Conservation (phyloP, 225 moss, liverwort and hornwort species). For the Marchantia polymorpha region DNA sequence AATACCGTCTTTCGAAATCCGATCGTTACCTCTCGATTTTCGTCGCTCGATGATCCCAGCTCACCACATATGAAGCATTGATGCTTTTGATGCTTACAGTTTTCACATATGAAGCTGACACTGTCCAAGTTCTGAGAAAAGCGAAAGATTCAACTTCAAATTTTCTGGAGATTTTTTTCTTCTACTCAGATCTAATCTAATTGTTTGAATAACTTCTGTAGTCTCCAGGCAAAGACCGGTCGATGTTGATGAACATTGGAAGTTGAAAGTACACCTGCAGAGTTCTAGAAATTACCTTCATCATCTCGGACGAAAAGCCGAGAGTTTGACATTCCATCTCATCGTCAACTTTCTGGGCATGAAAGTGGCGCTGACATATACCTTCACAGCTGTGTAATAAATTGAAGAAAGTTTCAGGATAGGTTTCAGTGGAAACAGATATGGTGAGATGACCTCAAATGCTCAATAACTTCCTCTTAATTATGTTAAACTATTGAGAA, state of each 20-base stretch:
- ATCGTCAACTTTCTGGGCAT: background rate
- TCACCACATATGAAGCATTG: slow-evolving; percentile 17
- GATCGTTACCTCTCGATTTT: background rate
- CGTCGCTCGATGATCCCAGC: background rate
- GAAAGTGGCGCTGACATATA: slow-evolving; percentile 12
- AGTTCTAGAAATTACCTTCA: background rate
- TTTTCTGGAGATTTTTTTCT: background rate
- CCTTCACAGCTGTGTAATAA: slow-evolving; percentile 5
- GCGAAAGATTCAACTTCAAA: too few relatives aligned
- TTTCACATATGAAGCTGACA: slow-evolving; percentile 3
- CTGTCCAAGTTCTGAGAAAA: background rate
- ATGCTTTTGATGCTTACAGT: slow-evolving; percentile 5
- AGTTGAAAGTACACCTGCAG: too few relatives aligned
- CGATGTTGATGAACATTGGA: too few relatives aligned
- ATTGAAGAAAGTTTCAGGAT: background rate
- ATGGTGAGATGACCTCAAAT: background rate
- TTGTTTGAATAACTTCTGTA: too few relatives aligned
- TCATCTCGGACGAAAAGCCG: background rate
- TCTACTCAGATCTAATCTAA: too few relatives aligned
- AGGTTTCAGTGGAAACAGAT: background rate
- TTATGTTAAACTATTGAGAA: background rate
- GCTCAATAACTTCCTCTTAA: too few relatives aligned
- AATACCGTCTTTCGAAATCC: background rate
- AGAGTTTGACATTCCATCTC: slow-evolving; percentile 1
- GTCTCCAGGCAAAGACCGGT: too few relatives aligned